Evolutionary conservation across 139 green algal genomes (phyloP), one percentile per base, ranked within the genome.

Genomic region (Picochlorum sp.): DNA sequence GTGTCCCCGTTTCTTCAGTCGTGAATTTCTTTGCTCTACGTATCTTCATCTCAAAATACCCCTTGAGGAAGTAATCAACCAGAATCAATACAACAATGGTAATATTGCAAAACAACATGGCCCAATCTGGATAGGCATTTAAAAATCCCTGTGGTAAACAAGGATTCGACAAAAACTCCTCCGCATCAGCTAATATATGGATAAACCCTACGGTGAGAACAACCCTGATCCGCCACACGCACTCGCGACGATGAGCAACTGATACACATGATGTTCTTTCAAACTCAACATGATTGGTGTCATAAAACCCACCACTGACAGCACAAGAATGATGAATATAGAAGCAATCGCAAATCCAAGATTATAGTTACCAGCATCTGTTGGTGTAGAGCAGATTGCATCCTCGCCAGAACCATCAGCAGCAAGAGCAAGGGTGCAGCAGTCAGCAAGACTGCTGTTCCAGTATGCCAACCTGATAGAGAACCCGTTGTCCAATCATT

Each of bases 181-280:
- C 21, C 0, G 74, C 69, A 45, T 78, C 72, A 4, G 67, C 63
- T 18, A 85, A 32, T 16, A 87, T 72, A 44, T 88, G 81, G 26
- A 88, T 67, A 4, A 82, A 66, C 3, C 68, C 18, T 24, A 21
- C n/a, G 10, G 18, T 55, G 16, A 83, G 28, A 32, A 82, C 52
- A n/a, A 65, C 61, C 24, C 68, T 14, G 61, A 60, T 26, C 56
- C 56, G 14, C n/a, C 56, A 62, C n/a, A 62, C 1, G 30, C 32
- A 47, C 18, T n/a, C 0, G 20, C 18, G 0, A 49, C 20, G 13
- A 62, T 62, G 10, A 21, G 16, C 18, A 23, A 15, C 16, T 49
- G 30, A n/a, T 11, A n/a, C 30, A 15, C 15, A 8, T 0, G 56
- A 21, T 62, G 56, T 0, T 47, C 7, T 11, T 20, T 34, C n/a